phyloP scores from a whole-genome alignment of 2,329 filamentous ascomycete species.

The Monilinia fructigena region DNA sequence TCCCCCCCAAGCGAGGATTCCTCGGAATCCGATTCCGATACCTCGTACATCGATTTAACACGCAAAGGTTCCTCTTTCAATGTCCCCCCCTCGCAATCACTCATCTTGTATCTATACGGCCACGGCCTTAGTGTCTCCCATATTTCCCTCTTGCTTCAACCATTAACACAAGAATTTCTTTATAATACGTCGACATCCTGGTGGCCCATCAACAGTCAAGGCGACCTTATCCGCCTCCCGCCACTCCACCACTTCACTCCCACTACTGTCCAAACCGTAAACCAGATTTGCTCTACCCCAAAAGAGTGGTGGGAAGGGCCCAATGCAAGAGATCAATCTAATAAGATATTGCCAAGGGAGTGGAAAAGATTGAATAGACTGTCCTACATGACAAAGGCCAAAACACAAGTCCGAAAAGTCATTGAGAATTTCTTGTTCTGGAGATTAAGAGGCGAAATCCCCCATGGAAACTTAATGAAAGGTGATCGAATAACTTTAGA shows the following conservation, averaged over 20 bases:
- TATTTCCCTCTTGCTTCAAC: neutral
- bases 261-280: constrained; percentile 76
- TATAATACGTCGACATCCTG: constrained; percentile 1
- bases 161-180: neutral
- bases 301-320: constrained; percentile 7
- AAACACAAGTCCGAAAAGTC: neutral
- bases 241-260: constrained; percentile 66
- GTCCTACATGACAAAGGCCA: neutral
- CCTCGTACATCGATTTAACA: constrained; percentile 6
- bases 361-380: neutral
- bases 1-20: neutral
- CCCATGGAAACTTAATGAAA: constrained; percentile 2
- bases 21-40: constrained; percentile 6
- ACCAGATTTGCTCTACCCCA: constrained; percentile 44
- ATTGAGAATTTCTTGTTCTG: constrained; percentile 20
- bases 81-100: neutral
- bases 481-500: neutral
- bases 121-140: neutral
- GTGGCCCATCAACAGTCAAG: constrained; percentile 29
- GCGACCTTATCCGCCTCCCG: constrained; percentile 42
- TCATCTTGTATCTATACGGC: constrained; percentile 8
- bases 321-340: neutral
- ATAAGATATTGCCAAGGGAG: neutral
- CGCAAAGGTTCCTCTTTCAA: neutral
- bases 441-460: neutral